phyloP scores from a whole-genome alignment of 2,329 filamentous ascomycete species.

The Diaporthe helianthi region DNA sequence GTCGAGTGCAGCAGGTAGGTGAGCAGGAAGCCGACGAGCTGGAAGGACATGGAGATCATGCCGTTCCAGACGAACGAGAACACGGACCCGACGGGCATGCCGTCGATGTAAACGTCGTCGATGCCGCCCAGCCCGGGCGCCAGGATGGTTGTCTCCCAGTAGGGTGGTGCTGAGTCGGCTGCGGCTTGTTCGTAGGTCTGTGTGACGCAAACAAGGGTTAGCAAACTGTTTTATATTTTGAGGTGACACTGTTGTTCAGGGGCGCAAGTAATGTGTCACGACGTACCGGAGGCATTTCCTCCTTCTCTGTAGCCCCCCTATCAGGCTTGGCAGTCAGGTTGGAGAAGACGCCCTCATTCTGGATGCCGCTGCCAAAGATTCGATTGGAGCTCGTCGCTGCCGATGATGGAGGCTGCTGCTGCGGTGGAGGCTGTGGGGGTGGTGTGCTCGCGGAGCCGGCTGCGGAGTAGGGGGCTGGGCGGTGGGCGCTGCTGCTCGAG shows the following conservation, averaged over 20 bases:
- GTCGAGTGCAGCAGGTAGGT: constrained; percentile 98
- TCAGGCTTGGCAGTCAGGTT: constrained; percentile 93
- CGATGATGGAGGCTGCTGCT: constrained; percentile 35
- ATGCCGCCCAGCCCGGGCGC: constrained; percentile 88
- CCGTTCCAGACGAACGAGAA: constrained; percentile 91
- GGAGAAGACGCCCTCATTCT: constrained; percentile 94
- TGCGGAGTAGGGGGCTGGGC: neutral
- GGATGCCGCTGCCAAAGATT: constrained; percentile 75
- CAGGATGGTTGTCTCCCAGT: constrained; percentile 98
- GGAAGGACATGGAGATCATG: constrained; percentile 98
- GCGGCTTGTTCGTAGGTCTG: constrained; percentile 98
- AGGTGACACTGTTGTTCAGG: neutral
- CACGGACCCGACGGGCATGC: constrained; percentile 87
- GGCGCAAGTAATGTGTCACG: too few species aligned
- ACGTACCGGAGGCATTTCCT: constrained; percentile 92
- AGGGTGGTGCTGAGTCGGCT: constrained; percentile 92
- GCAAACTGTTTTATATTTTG: constrained; percentile 35
- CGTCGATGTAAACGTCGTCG: constrained; percentile 96
- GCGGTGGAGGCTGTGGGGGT: constrained; percentile 37
- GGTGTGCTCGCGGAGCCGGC: constrained; percentile 32
- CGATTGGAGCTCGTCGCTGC: constrained; percentile 30
- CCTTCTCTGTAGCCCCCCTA: constrained; percentile 76
- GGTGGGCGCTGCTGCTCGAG: neutral
- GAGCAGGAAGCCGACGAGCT: constrained; percentile 94
- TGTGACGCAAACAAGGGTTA: constrained; percentile 42